Base-by-base conservation (phyloP, 2,329 filamentous ascomycete genomes). In the Fusarium penzigii region DNA sequence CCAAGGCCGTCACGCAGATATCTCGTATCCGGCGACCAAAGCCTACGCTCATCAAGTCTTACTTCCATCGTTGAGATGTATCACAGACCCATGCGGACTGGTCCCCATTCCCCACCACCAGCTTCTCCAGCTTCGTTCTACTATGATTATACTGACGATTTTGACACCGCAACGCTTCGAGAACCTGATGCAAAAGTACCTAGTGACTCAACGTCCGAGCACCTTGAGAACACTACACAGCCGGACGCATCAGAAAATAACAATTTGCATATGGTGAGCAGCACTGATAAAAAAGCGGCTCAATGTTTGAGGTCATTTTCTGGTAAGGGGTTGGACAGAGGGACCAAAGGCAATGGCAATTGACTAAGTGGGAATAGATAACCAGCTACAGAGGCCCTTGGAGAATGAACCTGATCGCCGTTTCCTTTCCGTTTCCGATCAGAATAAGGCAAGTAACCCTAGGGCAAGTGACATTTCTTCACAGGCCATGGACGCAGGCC, bases 101-200 rank as follows among this genome's bases (percentile, higher is more conserved):
- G 65, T 40, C 65, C 60, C 17, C 58, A 58, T 34, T 65, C 61
- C 5, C 66, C 63, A 36, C 52, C 62, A 29, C 53, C 68, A n/a
- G 69, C 66, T 49, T 58, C 68, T 42, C 50, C 59, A 36, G 62
- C 71, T 52, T 69, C 75, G 41, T 70, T 76, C 39, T 82, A 80
- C 59, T 81, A 82, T 55, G 79, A 82, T 59, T 82, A 82, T 59
- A 77, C 72, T 16, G 79, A 82, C 56, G 75, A 73, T 3, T 81
- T 81, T 46, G 76, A 79, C 16, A 68, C 63, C 42, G 65, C 62
- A 16, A 50, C 54, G 17, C 52, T 62, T 29, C 59, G 45, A 7
- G 44, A 59, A 8, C 39, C 52, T 6, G 50, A 59, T 5, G 36
- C 55, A 29, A 49, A 46, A 11, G 48, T 59, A 16, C 64, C 71